Base-by-base conservation (phyloP, 441 rosid species). In the Pelargonium cotyledonis region DNA sequence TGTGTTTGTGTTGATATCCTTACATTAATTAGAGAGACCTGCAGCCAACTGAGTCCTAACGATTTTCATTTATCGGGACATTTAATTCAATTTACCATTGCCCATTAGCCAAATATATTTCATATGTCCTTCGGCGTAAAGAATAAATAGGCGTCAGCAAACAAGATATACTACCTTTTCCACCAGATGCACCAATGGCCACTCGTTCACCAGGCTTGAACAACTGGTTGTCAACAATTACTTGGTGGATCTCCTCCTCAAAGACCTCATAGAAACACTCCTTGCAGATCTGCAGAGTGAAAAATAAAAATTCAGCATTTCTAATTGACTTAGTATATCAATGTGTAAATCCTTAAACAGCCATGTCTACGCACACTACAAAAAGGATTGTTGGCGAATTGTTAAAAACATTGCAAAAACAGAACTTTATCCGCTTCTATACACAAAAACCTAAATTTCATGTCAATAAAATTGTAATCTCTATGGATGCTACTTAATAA, bases 131-230 rank as follows among this genome's bases (percentile, higher is more conserved):
- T 23, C 26, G 26, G 26, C 26, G 26, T 23, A 23, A 23, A 23
- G 26, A 23, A 2, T 46, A 46, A 46, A 12, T 46, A 46, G 51
- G 51, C 0, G 14, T 12, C 51, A 0, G 11, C 8, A 10, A 7
- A 10, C 51, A 46, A 46, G 1, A 46, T 47, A 23, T 1, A 2
- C 41, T 18, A 91, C 97, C 95, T 91, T 91, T 91, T 62, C 98
- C 97, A 35, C 96, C 95, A 1, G 98, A 91, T 10, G 96, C 96
- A 61, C 96, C 96, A 9, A 94, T 85, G 26, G 85, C 98, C 58
- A 94, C 79, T 6, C 97, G 89, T 35, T 94, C 94, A 53, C 92
- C 91, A 11, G 86, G 81, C 70, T 85, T 94, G 73, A 94, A 88
- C 23, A 94, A 75, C 61, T 75, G 82, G 72, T 88, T 87, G 11